Evolutionary conservation across 2,329 filamentous ascomycete genomes (phyloP).

Genomic region (Talaromyces funiculosus): DNA sequence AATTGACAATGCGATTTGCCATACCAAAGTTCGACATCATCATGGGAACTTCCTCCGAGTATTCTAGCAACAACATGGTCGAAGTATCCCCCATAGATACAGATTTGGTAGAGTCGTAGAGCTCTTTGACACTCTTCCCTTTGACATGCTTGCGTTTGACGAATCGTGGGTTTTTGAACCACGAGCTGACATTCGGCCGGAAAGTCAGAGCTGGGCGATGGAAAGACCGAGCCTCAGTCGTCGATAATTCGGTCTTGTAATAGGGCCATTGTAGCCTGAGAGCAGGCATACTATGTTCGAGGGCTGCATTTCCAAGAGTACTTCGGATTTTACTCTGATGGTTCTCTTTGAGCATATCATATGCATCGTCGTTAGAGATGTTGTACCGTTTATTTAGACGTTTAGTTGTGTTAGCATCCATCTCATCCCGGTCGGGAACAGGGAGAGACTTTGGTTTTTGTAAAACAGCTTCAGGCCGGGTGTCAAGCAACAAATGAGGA

Average conservation of each 20-base stretch:
- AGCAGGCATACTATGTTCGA: constrained; percentile 91
- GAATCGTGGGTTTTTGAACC: constrained; percentile 65
- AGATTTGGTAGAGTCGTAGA: constrained; percentile 75
- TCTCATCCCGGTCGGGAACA: constrained; percentile 46
- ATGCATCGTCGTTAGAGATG: constrained; percentile 91
- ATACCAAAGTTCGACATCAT: constrained; percentile 96
- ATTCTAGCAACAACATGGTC: constrained; percentile 81
- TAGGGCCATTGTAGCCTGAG: constrained; percentile 91
- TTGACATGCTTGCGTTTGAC: constrained; percentile 79
- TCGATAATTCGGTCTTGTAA: constrained; percentile 78
- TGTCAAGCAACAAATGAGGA: constrained; percentile 76
- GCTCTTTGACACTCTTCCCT: constrained; percentile 68
- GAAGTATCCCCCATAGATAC: constrained; percentile 86
- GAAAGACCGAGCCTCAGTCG: constrained; percentile 70
- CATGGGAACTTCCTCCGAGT: constrained; percentile 87
- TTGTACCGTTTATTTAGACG: constrained; percentile 82
- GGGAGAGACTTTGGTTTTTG: constrained; percentile 45
- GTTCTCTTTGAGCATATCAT: constrained; percentile 93
- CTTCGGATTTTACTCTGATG: constrained; percentile 94
- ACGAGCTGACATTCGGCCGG: constrained; percentile 62
- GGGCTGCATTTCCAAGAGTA: constrained; percentile 81
- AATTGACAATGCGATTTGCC: constrained; percentile 94
- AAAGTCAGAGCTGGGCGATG: constrained; percentile 76
- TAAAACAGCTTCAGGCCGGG: constrained; percentile 57
- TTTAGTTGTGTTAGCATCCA: constrained; percentile 65